Conservation (phyloP, 2,329 filamentous ascomycete genomes). For the Cordyceps farinosa region DNA sequence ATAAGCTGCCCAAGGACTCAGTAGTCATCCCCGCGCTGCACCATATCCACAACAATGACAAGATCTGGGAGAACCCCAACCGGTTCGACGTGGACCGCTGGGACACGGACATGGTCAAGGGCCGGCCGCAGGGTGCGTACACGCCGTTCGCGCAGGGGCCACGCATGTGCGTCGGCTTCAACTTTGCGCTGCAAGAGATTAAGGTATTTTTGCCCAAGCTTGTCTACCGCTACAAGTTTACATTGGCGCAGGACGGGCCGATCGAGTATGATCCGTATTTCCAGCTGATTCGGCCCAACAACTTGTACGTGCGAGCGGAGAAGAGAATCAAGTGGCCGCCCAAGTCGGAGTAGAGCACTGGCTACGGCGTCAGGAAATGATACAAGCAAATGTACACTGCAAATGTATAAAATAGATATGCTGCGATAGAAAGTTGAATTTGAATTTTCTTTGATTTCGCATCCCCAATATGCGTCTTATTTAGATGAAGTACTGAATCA, state of each 20-base stretch:
- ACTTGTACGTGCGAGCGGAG: conserved; percentile 50
- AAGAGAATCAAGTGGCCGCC: conserved; percentile 48
- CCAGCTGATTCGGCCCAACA: conserved; percentile 53
- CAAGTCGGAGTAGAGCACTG: conserved; percentile 17
- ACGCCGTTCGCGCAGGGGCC: conserved; percentile 56
- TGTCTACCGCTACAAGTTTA: conserved; percentile 56
- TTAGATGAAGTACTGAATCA: too few relatives aligned
- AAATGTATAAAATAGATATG: neutral
- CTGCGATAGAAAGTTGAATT: neutral
- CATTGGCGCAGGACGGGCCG: conserved; percentile 44
- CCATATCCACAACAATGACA: conserved; percentile 51
- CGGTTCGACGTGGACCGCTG: conserved; percentile 59
- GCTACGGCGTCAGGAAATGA: neutral
- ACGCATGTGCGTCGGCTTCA: conserved; percentile 61
- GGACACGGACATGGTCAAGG: conserved; percentile 52
- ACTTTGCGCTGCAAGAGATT: conserved; percentile 59
- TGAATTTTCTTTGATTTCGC: neutral
- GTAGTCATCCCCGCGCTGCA: conserved; percentile 53
- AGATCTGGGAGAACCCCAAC: conserved; percentile 54
- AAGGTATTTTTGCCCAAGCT: conserved; percentile 58
- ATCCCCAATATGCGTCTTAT: too few relatives aligned
- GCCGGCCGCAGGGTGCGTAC: conserved; percentile 49
- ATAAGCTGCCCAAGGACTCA: conserved; percentile 48
- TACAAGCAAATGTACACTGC: neutral
- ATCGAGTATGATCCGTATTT: conserved; percentile 59